Evolutionary conservation across 1,284 basidiomycete species (phyloP).

Genomic region (Leccinum griseonigrum): DNA sequence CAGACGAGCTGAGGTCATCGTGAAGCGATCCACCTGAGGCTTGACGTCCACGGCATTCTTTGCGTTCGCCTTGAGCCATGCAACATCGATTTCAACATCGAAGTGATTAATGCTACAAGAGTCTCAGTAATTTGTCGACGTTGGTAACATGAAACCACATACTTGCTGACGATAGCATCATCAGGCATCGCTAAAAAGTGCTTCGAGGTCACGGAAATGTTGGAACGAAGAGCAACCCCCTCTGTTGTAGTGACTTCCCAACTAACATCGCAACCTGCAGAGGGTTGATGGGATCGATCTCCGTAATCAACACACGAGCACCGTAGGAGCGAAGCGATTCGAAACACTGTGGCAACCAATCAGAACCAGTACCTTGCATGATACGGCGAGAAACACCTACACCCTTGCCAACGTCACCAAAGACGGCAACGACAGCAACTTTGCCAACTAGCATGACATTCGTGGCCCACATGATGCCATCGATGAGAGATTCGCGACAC

Average conservation of each 20-base stretch:
- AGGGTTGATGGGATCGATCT: slow-evolving; percentile 99
- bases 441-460: slow-evolving; percentile 99
- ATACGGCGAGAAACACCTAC: slow-evolving; percentile 39
- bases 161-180: slow-evolving; percentile 99
- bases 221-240: slow-evolving; percentile 84
- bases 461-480: slow-evolving; percentile 99
- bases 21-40: slow-evolving; percentile 99
- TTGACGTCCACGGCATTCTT: slow-evolving; percentile 89
- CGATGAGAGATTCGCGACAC: slow-evolving; percentile 99
- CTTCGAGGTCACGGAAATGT: slow-evolving; percentile 93
- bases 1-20: slow-evolving; percentile 91
- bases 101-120: slow-evolving; percentile 95
- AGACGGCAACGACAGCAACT: slow-evolving; percentile 98
- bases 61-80: slow-evolving; percentile 97
- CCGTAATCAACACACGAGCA: slow-evolving; percentile 93
- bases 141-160: slow-evolving; percentile 30
- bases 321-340: slow-evolving; percentile 97
- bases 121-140: slow-evolving; percentile 23
- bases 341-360: slow-evolving; percentile 70
- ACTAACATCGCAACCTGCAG: slow-evolving; percentile 98
- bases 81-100: slow-evolving; percentile 98
- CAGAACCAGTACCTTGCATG: neutral
- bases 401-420: slow-evolving; percentile 99
- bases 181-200: slow-evolving; percentile 97
- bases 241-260: slow-evolving; percentile 99